phyloP scores from a whole-genome alignment of 2,329 filamentous ascomycete species.

The Colletotrichum siamense region DNA sequence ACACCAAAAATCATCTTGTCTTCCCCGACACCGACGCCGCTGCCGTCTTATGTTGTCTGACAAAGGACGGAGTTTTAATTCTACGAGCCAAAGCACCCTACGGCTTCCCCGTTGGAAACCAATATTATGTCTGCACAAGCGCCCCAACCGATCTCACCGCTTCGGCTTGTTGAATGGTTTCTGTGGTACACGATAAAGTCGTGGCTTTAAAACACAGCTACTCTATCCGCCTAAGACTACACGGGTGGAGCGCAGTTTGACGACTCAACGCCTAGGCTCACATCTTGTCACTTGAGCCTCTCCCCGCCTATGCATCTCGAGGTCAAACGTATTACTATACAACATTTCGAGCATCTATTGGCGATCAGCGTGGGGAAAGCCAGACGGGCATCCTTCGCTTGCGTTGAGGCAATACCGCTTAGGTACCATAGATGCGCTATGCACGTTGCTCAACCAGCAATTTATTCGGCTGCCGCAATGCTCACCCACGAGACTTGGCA shows the following conservation, averaged over 20 bases:
- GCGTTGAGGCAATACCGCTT: neutral
- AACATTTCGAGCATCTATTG: neutral
- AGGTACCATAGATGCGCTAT: neutral
- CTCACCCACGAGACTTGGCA: neutral
- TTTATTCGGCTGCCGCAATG: neutral
- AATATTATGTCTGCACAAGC: neutral
- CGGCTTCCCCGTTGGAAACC: neutral
- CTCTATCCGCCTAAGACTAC: neutral
- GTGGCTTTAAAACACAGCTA: neutral
- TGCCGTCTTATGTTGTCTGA: neutral
- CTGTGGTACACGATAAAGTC: neutral
- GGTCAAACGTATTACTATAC: neutral
- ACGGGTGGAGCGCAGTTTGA: neutral
- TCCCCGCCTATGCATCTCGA: neutral
- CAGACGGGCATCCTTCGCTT: neutral
- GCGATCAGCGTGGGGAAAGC: neutral
- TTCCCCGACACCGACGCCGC: neutral
- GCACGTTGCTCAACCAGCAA: neutral
- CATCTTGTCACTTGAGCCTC: neutral
- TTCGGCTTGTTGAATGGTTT: neutral
- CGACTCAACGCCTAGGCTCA: neutral
- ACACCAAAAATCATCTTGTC: neutral
- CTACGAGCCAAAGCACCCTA: neutral
- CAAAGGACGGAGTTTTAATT: neutral
- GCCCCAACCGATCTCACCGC: constrained; percentile 9